These are phyloP conservation scores for Truncatella angustata DNA, from an alignment of 2,329 filamentous ascomycete genomes.

Conservation along the genomic window DNA sequence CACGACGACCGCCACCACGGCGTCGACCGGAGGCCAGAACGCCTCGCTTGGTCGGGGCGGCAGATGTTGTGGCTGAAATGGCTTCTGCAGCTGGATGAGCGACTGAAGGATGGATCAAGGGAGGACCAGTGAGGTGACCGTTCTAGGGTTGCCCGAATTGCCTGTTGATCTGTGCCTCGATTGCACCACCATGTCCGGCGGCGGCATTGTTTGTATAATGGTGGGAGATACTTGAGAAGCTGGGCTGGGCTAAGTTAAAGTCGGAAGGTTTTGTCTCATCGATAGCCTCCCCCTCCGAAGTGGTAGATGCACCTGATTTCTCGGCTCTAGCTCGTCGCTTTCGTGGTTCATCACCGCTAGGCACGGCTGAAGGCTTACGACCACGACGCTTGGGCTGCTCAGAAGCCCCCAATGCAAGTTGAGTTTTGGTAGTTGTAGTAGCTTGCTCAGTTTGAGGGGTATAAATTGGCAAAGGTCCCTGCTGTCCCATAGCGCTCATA, in stretches of 20 bases:
- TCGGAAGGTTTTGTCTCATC: not conserved
- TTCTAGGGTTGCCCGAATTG: not conserved
- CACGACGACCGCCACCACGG: too few relatives aligned
- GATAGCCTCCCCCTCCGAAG: not conserved
- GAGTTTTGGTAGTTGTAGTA: too few relatives aligned
- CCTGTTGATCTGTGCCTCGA: not conserved
- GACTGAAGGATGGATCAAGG: not conserved
- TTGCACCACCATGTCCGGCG: not conserved
- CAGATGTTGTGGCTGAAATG: too few relatives aligned
- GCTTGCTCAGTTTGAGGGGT: too few relatives aligned
- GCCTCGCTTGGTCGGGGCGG: too few relatives aligned
- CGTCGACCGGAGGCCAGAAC: too few relatives aligned
- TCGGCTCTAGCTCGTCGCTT: not conserved
- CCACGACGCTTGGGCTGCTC: too few relatives aligned
- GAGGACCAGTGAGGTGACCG: not conserved
- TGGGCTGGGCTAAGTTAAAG: not conserved
- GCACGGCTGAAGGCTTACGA: too few relatives aligned
- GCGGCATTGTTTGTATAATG: not conserved
- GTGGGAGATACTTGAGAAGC: not conserved
- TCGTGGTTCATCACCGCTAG: too few relatives aligned
- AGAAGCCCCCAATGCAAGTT: too few relatives aligned
- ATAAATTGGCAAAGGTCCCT: too few relatives aligned
- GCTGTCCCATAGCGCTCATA: too few relatives aligned
- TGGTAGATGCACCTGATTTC: not conserved
- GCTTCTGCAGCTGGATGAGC: not conserved